Base-by-base conservation (phyloP, 108 stramenopile species). In the Cylindrotheca closterium region DNA sequence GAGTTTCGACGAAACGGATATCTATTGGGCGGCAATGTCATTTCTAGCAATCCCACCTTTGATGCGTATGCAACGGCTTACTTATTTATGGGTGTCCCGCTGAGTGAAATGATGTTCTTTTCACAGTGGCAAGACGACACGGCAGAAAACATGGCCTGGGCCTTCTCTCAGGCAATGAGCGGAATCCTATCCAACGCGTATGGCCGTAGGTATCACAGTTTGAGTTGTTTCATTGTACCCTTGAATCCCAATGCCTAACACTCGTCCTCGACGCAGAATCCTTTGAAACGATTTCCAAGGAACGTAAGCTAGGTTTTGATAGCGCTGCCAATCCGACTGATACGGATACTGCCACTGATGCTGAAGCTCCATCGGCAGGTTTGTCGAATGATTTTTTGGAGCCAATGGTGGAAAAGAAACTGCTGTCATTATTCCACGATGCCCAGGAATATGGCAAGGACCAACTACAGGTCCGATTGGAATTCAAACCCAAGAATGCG, bases 391-490 rank as follows among this genome's bases (percentile, higher is more conserved):
- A 64, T 23, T 19, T 53, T 37, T 53, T 48, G 0, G 49, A 60
- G 5, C 1, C 22, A 22, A 72, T 72, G 71, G 50, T 63, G 4
- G 56, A 63, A 50, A 23, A 27, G 32, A 64, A 72, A 2, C 50
- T 72, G 3, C 55, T 22, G 1, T 27, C 42, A 51, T 49, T 72
- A 4, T 72, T 55, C 52, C 2, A 72, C 27, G 12, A 55, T 0
- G 71, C 71, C 0, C 55, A 30, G n/a, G 57, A 72, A 52, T 64
- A 62, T 48, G 71, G 71, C 19, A 64, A 30, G 26, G 61, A 72
- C 18, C 46, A 37, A 21, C 25, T 72, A 26, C 53, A 64, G 31
- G 56, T 72, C 18, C 37, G 47, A 17, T 42, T 72, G 0, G 71
- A 72, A 0, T 48, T 34, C 3, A 18, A 31, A 53, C 71, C 71